Evolutionary conservation across 306 rosid species (phyloP), one percentile per base, ranked within the genome.

Genomic region (Alnus rubra): DNA sequence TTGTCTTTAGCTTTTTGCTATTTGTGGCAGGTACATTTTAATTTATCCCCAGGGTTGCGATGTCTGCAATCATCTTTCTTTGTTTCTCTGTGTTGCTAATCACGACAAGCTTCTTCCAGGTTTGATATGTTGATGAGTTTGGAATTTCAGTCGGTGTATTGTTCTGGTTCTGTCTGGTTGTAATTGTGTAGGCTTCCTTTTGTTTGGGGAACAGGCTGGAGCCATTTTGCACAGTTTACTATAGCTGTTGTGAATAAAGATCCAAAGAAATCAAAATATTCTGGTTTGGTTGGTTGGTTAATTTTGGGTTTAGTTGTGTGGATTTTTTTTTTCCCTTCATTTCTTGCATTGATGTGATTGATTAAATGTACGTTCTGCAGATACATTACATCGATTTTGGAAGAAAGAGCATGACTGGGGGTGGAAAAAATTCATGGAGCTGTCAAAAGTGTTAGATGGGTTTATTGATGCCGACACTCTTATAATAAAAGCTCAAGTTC

Each of bases 331-430:
- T 23, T 0, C 28, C 28, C 28, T 23, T 64, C 33, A 28, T 8
- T 9, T 72, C 6, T 82, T 59, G 71, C 47, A 13, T 54, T 35
- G 50, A 48, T 44, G 30, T 14, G 78, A 52, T 79, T 82, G 58
- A 83, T 51, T 71, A 47, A 60, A 42, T 52, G 52, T 74, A 77
- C 74, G 30, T 69, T 85, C 84, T 80, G 80, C 89, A 96, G 99
- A 96, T 86, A 96, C 99, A 19, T 87, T 96, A 78, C 99, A 96
- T 84, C 96, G 99, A 37, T 96, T 96, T 83, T 96, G 99, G 98
- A 96, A 96, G 94, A 96, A 96, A 88, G 99, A 96, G 84, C 99
- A 96, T 78, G 99, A 96, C 82, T 96, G 99, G 99, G 99, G 99
- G 69, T 96, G 99, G 99, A 96, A 96, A 79, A 96, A 96, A 82